These are phyloP conservation scores for Glebionis coronaria DNA, from an alignment of 129 eudicot genomes.

Conservation along the genomic window DNA sequence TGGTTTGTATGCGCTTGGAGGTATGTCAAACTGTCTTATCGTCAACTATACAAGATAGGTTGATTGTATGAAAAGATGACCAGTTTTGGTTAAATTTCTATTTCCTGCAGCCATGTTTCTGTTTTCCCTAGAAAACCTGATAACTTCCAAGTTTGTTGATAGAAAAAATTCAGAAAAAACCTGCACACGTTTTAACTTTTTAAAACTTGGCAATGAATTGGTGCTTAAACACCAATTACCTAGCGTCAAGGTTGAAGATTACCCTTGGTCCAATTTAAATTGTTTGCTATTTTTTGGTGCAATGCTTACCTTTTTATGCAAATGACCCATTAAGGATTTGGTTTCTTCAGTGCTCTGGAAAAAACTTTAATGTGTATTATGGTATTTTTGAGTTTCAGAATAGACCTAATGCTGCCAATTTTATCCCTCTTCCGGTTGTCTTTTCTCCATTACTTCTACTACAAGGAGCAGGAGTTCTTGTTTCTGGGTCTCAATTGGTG, in stretches of 20 bases:
- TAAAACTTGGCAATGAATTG: background rate
- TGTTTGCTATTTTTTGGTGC: background rate
- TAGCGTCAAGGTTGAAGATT: background rate
- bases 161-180: background rate
- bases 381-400: slow-evolving; percentile 41
- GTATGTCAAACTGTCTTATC: slow-evolving; percentile 29
- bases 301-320: slow-evolving; percentile 16
- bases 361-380: background rate
- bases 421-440: slow-evolving; percentile 54
- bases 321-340: slow-evolving; percentile 1
- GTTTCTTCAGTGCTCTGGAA: background rate
- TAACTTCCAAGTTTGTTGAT: background rate
- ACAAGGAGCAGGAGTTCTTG: slow-evolving; percentile 80
- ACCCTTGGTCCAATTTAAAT: background rate
- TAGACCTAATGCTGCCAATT: slow-evolving; percentile 48
- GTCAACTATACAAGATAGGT: background rate
- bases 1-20: slow-evolving; percentile 81
- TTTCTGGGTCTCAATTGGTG: slow-evolving; percentile 57
- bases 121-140: background rate
- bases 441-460: slow-evolving; percentile 76
- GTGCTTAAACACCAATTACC: background rate
- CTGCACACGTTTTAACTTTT: background rate
- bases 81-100: background rate
- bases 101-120: background rate
- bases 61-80: background rate